phyloP scores from a whole-genome alignment of 1,284 basidiomycete species.

The Coniferiporia sulphurascens region DNA sequence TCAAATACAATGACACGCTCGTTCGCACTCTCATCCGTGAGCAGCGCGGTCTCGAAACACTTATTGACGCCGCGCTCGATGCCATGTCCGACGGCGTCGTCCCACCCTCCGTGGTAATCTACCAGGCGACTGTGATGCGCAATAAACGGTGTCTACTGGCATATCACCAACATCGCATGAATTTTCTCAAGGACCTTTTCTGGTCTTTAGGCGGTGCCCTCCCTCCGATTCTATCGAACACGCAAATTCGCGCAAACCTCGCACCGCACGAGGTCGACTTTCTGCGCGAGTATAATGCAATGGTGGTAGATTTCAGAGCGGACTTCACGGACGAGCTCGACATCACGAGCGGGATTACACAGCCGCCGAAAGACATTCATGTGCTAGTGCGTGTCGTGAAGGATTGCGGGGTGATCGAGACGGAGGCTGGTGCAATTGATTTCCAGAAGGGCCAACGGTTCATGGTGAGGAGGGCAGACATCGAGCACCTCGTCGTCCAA shows the following conservation, averaged over 20 bases:
- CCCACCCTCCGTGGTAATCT: constrained; percentile 74
- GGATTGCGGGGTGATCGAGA: constrained; percentile 87
- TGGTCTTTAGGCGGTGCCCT: constrained; percentile 93
- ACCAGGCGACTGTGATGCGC: constrained; percentile 82
- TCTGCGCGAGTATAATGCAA: constrained; percentile 75
- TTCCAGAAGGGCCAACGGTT: constrained; percentile 87
- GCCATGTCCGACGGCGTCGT: constrained; percentile 36
- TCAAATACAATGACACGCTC: constrained; percentile 90
- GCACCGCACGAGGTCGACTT: constrained; percentile 92
- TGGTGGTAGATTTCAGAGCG: constrained; percentile 79
- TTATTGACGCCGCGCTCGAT: constrained; percentile 42
- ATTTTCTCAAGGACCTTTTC: constrained; percentile 80
- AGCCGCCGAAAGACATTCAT: constrained; percentile 79
- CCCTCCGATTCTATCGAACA: constrained; percentile 74
- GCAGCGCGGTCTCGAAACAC: constrained; percentile 81
- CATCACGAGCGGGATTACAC: constrained; percentile 70
- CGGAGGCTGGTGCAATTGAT: constrained; percentile 83
- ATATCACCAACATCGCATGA: constrained; percentile 83
- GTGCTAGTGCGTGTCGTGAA: constrained; percentile 73
- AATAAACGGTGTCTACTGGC: constrained; percentile 94
- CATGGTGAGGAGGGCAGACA: constrained; percentile 78
- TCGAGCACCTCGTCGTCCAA: constrained; percentile 89
- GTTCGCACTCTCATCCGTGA: constrained; percentile 87
- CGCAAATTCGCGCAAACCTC: constrained; percentile 73
- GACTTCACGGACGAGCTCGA: constrained; percentile 86